Base-by-base conservation (phyloP, 441 rosid genomes). In the Eutrema salsugineum region DNA sequence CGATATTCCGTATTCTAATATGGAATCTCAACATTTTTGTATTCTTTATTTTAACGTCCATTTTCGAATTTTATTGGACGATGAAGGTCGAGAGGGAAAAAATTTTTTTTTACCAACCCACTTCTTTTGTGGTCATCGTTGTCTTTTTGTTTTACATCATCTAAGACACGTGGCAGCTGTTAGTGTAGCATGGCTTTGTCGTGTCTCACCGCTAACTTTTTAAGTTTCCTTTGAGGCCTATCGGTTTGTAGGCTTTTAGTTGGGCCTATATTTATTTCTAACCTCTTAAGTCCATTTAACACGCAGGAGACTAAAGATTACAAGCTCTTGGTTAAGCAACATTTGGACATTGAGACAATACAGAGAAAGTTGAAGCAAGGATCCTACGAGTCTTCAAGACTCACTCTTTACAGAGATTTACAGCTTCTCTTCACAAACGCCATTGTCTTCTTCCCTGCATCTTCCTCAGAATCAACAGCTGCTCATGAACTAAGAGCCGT, bases 341-440 rank as follows among this genome's bases (percentile, higher is more conserved):
- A 81, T 40, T 49, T 83, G 76, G 88, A 85, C 44, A 57, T 85
- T 3, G 80, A 83, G 32, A 77, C 81, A 5, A 79, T 85, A 67
- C 77, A 79, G 16, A 51, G 69, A 4, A 79, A 77, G 50, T 24
- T 85, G 35, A 74, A 58, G 35, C 64, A 79, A 73, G 84, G 84
- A 49, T 65, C 9, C 1, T 83, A 83, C 63, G 63, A 81, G 17
- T 72, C 86, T 27, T 70, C 63, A 56, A 39, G 65, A 24, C 70
- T 81, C 53, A 15, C 71, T 6, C 79, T 85, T 68, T 79, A 82
- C 72, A 79, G 86, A 44, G 88, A 85, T 59, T 63, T 85, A 17
- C 74, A 79, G 50, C 85, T 85, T 73, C 83, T 85, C 54, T 75
- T 83, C 75, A 72, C 76, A 63, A 85, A 85, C 60, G 78, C 77